Evolutionary conservation across 352 stramenopile genomes (phyloP), one percentile per base, ranked within the genome.

Genomic region (Globisporangium sylvaticum): DNA sequence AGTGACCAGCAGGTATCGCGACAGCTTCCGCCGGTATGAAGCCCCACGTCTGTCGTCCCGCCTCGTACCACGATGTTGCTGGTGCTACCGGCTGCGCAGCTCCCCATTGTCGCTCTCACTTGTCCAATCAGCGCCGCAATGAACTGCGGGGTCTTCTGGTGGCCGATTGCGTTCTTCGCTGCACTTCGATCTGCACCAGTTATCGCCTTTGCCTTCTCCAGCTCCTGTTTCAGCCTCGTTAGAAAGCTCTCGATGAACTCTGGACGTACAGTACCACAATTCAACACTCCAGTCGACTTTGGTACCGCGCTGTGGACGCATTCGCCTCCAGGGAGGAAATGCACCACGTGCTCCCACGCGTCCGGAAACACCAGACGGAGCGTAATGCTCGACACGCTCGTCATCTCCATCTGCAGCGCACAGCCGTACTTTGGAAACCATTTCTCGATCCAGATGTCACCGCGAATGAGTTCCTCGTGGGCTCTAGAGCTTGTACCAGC

Each of bases 121-220:
- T 29, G 29, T 59, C 63, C 62, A 2, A 87, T 57, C 1, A 83
- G 56, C 12, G 72, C 55, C 0, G 63, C 77, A 20, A 88, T 78
- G 24, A 89, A 88, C 42, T 83, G 69, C 22, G 79, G 80, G 0
- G 79, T 88, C 69, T 84, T 87, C 46, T 87, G 80, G 50, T 87
- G 74, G 0, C 72, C 73, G 2, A 77, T 58, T 3, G 68, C 53
- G 5, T 76, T 72, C 8, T 5, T 55, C 7, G 62, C 64, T 18
- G 80, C 80, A 14, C 39, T 48, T 20, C 39, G 39, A 20, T n/a
- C 15, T 48, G 15, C 39, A n/a, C 39, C 15, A 48, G 39, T n/a
- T 7, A 14, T 48, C 75, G 58, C 20, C 9, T 59, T 31, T 1
- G 72, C 81, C 58, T 79, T 59, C 1, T 29, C n/a, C 29, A 88